phyloP scores from a whole-genome alignment of 306 rosid species.

The Corylus avellana region DNA sequence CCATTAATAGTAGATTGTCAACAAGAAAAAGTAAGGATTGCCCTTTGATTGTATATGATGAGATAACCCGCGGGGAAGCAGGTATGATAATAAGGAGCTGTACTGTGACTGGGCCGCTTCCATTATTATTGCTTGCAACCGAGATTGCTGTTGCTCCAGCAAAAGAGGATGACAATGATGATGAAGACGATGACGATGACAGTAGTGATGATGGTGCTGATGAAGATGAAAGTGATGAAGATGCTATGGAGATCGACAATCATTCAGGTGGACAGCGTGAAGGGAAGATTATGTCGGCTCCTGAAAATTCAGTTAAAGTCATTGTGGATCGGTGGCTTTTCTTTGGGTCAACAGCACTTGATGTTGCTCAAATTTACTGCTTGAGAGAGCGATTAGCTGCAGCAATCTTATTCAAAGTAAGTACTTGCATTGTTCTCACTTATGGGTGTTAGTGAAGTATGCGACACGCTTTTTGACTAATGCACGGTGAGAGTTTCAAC shows the following conservation, averaged over 20 bases:
- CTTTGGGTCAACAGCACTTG: conserved; percentile 74
- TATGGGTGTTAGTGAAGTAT: neutral
- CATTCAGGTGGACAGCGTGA: conserved; percentile 40
- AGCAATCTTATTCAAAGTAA: conserved; percentile 72
- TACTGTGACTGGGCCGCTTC: conserved; percentile 73
- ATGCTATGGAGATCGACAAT: conserved; percentile 51
- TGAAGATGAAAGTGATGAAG: conserved; percentile 50
- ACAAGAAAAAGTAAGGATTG: conserved; percentile 14
- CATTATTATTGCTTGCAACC: conserved; percentile 67
- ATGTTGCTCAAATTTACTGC: conserved; percentile 89
- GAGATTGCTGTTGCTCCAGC: conserved; percentile 88
- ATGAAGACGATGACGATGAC: neutral
- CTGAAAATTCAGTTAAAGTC: conserved; percentile 63
- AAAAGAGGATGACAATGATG: conserved; percentile 20
- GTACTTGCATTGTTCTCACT: conserved; percentile 10
- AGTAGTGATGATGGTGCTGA: conserved; percentile 20
- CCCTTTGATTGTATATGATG: conserved; percentile 64
- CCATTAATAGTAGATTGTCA: conserved; percentile 43
- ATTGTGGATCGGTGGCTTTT: conserved; percentile 83
- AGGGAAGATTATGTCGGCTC: conserved; percentile 72
- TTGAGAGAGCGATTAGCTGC: conserved; percentile 84
- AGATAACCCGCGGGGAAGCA: conserved; percentile 73
- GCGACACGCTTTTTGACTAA: conserved; percentile 16
- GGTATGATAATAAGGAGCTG: conserved; percentile 66
- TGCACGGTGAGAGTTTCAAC: neutral